These are phyloP conservation scores for Isoetes taiwanensis DNA, from an alignment of 75 land plant species.

Conservation along the genomic window DNA sequence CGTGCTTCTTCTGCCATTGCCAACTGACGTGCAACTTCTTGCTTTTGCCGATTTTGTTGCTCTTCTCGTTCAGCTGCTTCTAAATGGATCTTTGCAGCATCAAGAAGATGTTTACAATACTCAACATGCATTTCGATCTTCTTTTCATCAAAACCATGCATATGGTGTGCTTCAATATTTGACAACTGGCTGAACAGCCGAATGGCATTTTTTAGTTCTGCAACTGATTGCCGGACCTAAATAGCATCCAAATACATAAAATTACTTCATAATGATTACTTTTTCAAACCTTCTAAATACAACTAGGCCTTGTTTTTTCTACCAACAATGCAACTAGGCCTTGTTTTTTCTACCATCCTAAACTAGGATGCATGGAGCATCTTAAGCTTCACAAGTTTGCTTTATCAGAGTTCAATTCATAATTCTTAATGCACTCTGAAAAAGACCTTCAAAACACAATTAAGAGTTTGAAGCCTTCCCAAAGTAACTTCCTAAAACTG, in stretches of 20 bases:
- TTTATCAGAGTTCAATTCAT: too few species aligned
- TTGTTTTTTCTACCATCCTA: too few species aligned
- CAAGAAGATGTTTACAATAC: conserved; percentile 87
- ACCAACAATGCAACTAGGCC: too few species aligned
- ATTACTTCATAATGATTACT: background rate
- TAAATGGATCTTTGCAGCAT: conserved; percentile 81
- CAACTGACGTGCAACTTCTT: conserved; percentile 66
- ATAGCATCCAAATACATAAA: background rate
- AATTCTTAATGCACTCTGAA: too few species aligned
- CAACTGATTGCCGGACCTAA: conserved; percentile 74
- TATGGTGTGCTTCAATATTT: conserved; percentile 45
- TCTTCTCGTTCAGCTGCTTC: conserved; percentile 92
- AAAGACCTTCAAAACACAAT: too few species aligned
- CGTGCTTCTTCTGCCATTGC: conserved; percentile 79
- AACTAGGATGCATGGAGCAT: too few species aligned
- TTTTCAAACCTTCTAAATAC: background rate
- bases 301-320: too few species aligned
- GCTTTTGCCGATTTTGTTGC: conserved; percentile 55
- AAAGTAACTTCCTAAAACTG: too few species aligned
- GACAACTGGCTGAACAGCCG: conserved; percentile 77
- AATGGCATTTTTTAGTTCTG: conserved; percentile 83
- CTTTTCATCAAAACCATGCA: conserved; percentile 91
- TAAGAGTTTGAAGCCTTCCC: too few species aligned
- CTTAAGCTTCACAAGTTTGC: too few species aligned
- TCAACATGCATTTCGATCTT: conserved; percentile 83